Percentiles rank a stretch among this genome's conserved stretches.
Evolutionary conservation across 805 yeast species (phyloP).

Genomic region (Zygoascus tannicola): DNA sequence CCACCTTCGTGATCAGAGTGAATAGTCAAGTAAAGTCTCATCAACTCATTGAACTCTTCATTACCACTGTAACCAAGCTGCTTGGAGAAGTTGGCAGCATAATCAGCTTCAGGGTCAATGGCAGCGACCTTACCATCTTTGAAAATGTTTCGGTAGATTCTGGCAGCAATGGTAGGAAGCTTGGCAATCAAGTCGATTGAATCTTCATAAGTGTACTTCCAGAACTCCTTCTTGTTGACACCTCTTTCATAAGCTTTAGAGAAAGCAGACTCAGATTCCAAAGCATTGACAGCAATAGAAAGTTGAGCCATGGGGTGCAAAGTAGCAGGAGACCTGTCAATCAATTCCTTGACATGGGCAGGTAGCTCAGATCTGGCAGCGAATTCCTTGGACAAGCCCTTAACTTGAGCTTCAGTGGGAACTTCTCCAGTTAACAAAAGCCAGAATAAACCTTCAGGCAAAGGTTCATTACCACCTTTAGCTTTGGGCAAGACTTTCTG

Average conservation of each 20-base stretch:
- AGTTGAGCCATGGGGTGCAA: slow-evolving; percentile 89
- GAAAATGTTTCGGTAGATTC: slow-evolving; percentile 76
- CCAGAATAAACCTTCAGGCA: slow-evolving; percentile 82
- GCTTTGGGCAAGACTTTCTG: slow-evolving; percentile 68
- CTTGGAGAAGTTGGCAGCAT: slow-evolving; percentile 62
- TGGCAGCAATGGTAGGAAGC: slow-evolving; percentile 71
- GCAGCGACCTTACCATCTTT: slow-evolving; percentile 58
- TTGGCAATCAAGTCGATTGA: slow-evolving; percentile 72
- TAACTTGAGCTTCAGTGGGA: slow-evolving; percentile 63
- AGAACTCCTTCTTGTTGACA: slow-evolving; percentile 70
- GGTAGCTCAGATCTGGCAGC: slow-evolving; percentile 74
- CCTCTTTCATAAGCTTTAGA: slow-evolving; percentile 81
- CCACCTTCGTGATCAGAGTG: slow-evolving; percentile 84
- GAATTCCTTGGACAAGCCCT: slow-evolving; percentile 62
- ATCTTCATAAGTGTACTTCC: slow-evolving; percentile 79
- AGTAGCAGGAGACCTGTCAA: slow-evolving; percentile 64
- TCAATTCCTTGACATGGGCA: slow-evolving; percentile 61
- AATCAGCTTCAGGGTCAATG: slow-evolving; percentile 49
- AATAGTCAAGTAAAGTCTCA: slow-evolving; percentile 63
- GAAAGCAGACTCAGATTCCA: slow-evolving; percentile 74
- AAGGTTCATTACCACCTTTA: slow-evolving; percentile 53
- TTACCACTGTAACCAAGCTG: slow-evolving; percentile 48
- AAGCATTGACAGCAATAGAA: slow-evolving; percentile 71
- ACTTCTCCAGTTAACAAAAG: slow-evolving; percentile 72
- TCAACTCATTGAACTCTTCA: slow-evolving; percentile 50